Base-by-base conservation (phyloP, 1,139 yeast species). In the Lodderomyces metapsilosis region DNA sequence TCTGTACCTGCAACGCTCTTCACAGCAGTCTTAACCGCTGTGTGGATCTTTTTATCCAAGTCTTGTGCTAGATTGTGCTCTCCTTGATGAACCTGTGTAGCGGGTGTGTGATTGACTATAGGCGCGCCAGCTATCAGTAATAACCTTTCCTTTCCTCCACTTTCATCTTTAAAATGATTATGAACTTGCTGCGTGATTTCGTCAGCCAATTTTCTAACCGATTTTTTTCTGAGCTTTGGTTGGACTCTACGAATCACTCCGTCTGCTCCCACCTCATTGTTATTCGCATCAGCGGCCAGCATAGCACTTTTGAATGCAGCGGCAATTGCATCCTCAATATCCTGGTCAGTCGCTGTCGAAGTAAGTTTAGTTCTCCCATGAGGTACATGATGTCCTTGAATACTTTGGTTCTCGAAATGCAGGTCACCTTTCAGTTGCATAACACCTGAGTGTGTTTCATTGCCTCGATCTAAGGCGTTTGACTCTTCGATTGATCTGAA, bases 151-250 rank as follows among this genome's bases (percentile, higher is more conserved):
- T 12, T 11, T 4, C 8, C n/a, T n/a, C 16, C n/a, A 4, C 21
- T 45, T 31, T 41, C 58, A 24, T 52, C 54, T 18, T 41, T 46
- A 47, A 57, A 49, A 41, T 59, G 61, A 42, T 54, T 63, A 49
- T 60, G 68, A 40, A 68, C 70, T 49, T 66, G 68, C 41, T 51
- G 56, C 2, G 68, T 57, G 32, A 66, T 63, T 46, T 66, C 69
- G 31, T 54, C 45, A 1, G 72, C 71, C 36, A 67, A 55, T 28
- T 61, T 67, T 40, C 58, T 28, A 15, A 28, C 18, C 7, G 32
- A 28, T 16, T 28, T 28, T 18, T 28, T 28, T 13, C 18, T 5
- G 5, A 10, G 5, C n/a, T 5, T 28, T 28, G n/a, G 18, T 13
- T 15, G 17, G 3, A 7, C 4, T 15, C 3, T n/a, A 7, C 15